Conservation (phyloP, 2,329 filamentous ascomycete genomes). For the Fusarium sp. region DNA sequence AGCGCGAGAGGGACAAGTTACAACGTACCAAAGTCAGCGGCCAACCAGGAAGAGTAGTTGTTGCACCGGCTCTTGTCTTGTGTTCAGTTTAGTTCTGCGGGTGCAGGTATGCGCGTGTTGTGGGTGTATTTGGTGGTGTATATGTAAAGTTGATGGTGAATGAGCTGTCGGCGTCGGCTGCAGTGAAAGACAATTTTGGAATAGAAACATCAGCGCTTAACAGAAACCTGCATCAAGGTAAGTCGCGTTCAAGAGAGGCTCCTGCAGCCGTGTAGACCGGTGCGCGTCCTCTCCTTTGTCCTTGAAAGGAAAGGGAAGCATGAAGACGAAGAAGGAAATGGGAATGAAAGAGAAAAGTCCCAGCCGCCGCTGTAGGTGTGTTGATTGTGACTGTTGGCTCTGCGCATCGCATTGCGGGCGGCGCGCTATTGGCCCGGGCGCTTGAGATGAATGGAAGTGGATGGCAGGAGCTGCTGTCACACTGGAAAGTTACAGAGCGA, state of each 20-base stretch:
- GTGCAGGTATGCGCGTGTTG: neutral
- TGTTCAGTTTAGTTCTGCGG: neutral
- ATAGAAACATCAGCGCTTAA: neutral
- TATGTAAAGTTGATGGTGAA: neutral
- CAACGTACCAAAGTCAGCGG: conserved; percentile 36
- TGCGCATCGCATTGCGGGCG: conserved; percentile 32
- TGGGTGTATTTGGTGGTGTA: neutral
- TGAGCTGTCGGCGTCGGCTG: neutral
- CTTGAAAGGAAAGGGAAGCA: neutral
- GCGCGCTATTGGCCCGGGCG: conserved; percentile 43
- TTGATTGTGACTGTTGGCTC: conserved; percentile 19
- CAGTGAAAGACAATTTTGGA: neutral
- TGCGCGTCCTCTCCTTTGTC: conserved; percentile 9
- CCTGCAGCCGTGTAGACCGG: conserved; percentile 10
- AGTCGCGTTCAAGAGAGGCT: conserved; percentile 17
- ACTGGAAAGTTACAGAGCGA: neutral
- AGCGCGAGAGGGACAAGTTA: conserved; percentile 10
- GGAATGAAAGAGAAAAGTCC: conserved; percentile 27
- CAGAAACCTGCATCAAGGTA: neutral
- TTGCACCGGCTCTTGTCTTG: conserved; percentile 2
- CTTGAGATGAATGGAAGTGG: conserved; percentile 21
- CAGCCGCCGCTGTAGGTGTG: conserved; percentile 40
- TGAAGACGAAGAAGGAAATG: neutral
- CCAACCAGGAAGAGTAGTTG: conserved; percentile 2
- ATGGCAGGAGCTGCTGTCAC: conserved; percentile 8